Base-by-base conservation (phyloP, 495 filamentous ascomycete species). In the Amphirosellinia nigrospora region DNA sequence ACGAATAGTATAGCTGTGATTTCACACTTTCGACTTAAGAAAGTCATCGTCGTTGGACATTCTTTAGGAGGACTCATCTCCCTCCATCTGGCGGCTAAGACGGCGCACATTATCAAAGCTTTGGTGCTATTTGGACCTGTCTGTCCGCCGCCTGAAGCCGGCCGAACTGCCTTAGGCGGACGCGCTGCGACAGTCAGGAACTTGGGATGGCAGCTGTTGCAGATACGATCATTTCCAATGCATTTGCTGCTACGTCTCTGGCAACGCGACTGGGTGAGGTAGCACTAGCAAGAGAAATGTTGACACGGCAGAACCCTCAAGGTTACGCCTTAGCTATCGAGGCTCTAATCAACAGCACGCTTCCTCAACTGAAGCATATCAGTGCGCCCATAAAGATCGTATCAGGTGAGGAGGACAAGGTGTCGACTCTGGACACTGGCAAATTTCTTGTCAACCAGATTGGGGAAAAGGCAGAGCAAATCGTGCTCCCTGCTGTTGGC, bases 281-380 rank as follows among this genome's bases (percentile, higher is more conserved):
- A 34, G 56, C 56, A 11, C 56, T 60, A 13, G 56, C 56, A 36
- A 60, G 56, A 28, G 56, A 60, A 26, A 60, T 60, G 56, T 60
- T 60, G 56, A 60, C 56, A 26, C 56, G 56, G n/a, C 56, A 60
- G 56, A 8, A 60, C 41, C 56, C 56, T 26, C 30, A 41, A 60
- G 56, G 56, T 28, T 60, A 60, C 16, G 56, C 56, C 19, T 41
- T 60, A 21, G 56, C 56, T 41, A 39, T 60, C 34, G 36, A 60
- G 56, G 56, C 56, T 23, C 56, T 60, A 21, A 41, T 36, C 19
- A 36, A 41, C 56, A 60, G 56, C 19, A 36, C 56, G 4, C 19
- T 36, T 21, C 56, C 56, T 26, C n/a, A 26, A 60, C 56, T 60
- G 10, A 34, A 26, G 4, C 9, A 19, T 39, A 60, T 60, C 3